Evolutionary conservation across 192 early-diverging fungal genomes (phyloP).

Genomic region (Umbelopsis sp.): DNA sequence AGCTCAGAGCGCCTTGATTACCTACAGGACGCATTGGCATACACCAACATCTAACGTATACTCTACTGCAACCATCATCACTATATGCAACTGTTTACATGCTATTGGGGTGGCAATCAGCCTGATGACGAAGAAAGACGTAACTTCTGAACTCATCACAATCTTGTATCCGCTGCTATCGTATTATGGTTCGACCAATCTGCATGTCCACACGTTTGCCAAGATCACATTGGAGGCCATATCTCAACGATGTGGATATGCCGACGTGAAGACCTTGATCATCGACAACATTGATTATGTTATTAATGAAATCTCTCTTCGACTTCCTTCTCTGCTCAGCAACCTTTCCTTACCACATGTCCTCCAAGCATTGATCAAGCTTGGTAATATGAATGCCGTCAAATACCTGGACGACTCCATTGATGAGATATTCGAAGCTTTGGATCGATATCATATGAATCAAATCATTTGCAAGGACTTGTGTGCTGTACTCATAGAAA

Average conservation of each 20-base stretch:
- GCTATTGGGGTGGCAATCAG: constrained; percentile 17
- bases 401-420: constrained; percentile 54
- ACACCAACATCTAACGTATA: neutral
- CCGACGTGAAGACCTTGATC: constrained; percentile 36
- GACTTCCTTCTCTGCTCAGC: constrained; percentile 35
- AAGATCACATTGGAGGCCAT: constrained; percentile 44
- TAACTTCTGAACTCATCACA: constrained; percentile 41
- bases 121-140: neutral
- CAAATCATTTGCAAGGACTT: constrained; percentile 41
- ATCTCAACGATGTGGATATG: constrained; percentile 38
- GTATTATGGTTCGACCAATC: constrained; percentile 46
- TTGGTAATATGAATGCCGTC: constrained; percentile 44
- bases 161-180: constrained; percentile 46
- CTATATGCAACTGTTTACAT: constrained; percentile 28
- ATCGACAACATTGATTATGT: constrained; percentile 57
- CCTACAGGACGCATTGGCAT: neutral
- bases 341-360: constrained; percentile 55
- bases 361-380: constrained; percentile 48
- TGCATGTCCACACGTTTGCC: constrained; percentile 43
- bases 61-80: constrained; percentile 13
- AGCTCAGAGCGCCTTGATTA: neutral
- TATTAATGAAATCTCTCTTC: constrained; percentile 46
- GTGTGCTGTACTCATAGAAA: constrained; percentile 28
- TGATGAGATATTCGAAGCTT: constrained; percentile 57
- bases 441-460: constrained; percentile 54